Evolutionary conservation across 2,329 filamentous ascomycete genomes (phyloP), one percentile per base, ranked within the genome.

Genomic region (Gyromitra esculenta): DNA sequence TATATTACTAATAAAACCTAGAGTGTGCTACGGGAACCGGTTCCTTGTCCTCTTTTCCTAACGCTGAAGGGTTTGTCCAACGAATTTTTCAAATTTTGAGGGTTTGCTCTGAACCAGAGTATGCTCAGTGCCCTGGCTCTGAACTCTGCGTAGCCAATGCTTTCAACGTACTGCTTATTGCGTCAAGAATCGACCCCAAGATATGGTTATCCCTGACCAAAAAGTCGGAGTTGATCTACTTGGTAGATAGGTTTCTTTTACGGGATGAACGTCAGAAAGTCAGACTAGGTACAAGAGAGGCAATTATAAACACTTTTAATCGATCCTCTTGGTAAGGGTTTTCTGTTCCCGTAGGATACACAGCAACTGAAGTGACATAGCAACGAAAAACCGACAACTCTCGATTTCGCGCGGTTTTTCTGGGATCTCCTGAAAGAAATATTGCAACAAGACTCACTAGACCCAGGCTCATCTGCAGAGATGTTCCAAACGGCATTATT

Each of bases 401-500:
- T 80, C 70, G 78, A 79, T 25, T 82, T 83, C 70, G 79, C 86
- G 35, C 82, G 82, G 1, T 85, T 84, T 39, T 81, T 87, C 56
- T 87, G 86, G 86, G 81, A 83, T 21, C 81, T 84, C 3, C 81
- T 87, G 71, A 81, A 83, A 35, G 79, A 82, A 35, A 82, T 84
- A 25, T 82, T 87, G 50, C 83, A 84, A 1, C 80, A 82, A 18
- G 83, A 83, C n/a, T 80, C 82, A 15, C 77, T 82, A 7, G 82
- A 83, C 77, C 82, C 83, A 54, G 73, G 81, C 15, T 82, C 83
- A 21, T 85, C 84, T 25, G 83, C 84, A 69, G 84, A 87, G 77
- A 84, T 86, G 67, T 86, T 86, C 72, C 84, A 85, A 60, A 83
- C 85, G 50, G 82, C 84, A 56, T 80, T 85, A 21, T 80, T 82